A percentile compares a stretch with the other conserved stretches of the same genome.
Evolutionary conservation across 345 rosid species (phyloP).

Genomic region (Reutealis trisperma): DNA sequence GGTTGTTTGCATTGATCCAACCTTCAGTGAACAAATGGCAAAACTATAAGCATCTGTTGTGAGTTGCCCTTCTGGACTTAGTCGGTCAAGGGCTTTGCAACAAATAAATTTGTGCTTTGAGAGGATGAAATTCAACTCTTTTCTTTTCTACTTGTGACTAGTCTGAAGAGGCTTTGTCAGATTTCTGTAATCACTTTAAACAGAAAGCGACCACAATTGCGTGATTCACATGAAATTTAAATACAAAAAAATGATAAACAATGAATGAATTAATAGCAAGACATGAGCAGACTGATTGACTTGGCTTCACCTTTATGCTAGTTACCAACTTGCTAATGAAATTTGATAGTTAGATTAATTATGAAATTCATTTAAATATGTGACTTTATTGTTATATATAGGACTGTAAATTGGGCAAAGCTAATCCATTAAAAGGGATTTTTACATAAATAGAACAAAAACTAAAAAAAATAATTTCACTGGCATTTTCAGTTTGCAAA

Average conservation of each 20-base stretch:
- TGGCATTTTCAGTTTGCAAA: too few relatives aligned
- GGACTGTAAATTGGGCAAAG: too few relatives aligned
- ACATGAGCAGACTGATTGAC: neutral
- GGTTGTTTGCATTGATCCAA: slow-evolving; percentile 78
- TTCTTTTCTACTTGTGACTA: neutral
- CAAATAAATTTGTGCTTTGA: neutral
- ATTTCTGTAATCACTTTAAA: neutral
- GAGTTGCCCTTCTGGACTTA: neutral
- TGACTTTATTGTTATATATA: too few relatives aligned
- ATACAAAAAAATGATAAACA: neutral
- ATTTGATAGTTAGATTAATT: too few relatives aligned
- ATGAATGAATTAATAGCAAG: neutral
- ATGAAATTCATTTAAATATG: too few relatives aligned
- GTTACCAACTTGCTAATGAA: too few relatives aligned
- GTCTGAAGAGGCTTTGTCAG: neutral
- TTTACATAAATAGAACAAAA: too few relatives aligned
- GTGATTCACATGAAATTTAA: neutral
- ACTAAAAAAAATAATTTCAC: too few relatives aligned
- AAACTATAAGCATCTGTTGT: slow-evolving; percentile 47
- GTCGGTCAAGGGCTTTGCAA: neutral
- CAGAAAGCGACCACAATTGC: neutral
- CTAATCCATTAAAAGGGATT: too few relatives aligned
- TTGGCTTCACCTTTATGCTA: too few relatives aligned
- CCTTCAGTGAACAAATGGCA: slow-evolving; percentile 52
- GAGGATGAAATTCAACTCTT: neutral